Base-by-base conservation (phyloP, 305 asterid genomes). In the Plantago lanceolata region DNA sequence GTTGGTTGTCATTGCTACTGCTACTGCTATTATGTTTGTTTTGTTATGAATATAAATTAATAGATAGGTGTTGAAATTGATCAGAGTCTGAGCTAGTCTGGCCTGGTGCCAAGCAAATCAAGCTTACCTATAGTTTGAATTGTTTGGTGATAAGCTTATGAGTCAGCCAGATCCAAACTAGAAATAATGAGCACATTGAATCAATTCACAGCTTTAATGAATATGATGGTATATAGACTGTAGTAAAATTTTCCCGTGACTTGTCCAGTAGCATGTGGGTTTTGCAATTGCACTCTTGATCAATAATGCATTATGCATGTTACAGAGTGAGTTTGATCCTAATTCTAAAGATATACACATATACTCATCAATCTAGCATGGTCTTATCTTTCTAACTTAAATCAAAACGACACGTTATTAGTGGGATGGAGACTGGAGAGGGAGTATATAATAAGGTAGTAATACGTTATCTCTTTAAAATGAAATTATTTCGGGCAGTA, bases 241-340 rank as follows among this genome's bases (percentile, higher is more conserved):
- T 13, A 57, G 62, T 13, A 20, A 19, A 37, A 43, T 19, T 14
- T 13, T 8, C 26, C 11, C 12, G 24, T 40, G 40, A 43, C 44
- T 12, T 59, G 52, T 43, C 37, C 19, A 59, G 37, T 59, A 59
- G 19, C 63, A 59, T 59, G 47, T 31, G 19, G 5, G 53, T 17
- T 48, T 48, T 13, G 49, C 18, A 48, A 18, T 16, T 6, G 44
- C n/a, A 18, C n/a, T 57, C 37, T 5, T 13, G 17, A 56, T 18
- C 40, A 57, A 28, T 33, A n/a, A 33, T 33, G 26, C 44, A 16
- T 21, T 3, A 1, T n/a, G 1, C 50, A 0, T 14, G 2, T 28
- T 35, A 24, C 4, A 24, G 14, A 19, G 21, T 48, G 11, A 3
- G 53, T 48, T 12, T 17, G 53, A 5, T 48, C 19, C 19, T 48